A percentile compares a stretch with the other conserved stretches of the same genome.
phyloP scores from a whole-genome alignment of 148 eudicot genomes.

The Rhododendron kiyosumense region DNA sequence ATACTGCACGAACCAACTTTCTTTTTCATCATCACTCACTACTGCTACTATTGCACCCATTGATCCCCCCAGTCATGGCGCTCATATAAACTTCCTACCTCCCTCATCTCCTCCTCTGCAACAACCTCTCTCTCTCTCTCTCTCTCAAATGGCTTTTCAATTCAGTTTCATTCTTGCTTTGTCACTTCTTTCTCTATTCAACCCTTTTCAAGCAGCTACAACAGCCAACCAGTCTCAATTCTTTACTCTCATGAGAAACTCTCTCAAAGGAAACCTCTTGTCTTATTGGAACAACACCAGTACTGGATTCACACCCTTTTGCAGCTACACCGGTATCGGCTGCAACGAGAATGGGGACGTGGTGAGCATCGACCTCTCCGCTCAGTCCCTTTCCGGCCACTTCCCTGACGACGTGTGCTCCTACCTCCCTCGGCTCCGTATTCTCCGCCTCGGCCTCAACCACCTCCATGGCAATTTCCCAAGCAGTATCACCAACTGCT shows the following conservation, averaged over 20 bases:
- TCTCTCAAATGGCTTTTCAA: constrained; percentile 39
- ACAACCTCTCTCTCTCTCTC: constrained; percentile 8
- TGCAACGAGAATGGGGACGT: constrained; percentile 53
- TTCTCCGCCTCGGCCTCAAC: constrained; percentile 50
- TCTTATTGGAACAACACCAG: constrained; percentile 33
- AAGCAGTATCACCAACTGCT: constrained; percentile 51
- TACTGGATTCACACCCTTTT: constrained; percentile 24
- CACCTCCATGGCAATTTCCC: constrained; percentile 50
- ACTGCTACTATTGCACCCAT: constrained; percentile 18
- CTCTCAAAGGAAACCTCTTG: constrained; percentile 45
- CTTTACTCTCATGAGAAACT: constrained; percentile 51
- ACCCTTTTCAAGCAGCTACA: constrained; percentile 19
- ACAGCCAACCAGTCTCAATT: constrained; percentile 44
- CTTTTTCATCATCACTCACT: constrained; percentile 15
- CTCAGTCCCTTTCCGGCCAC: constrained; percentile 48
- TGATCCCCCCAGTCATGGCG: constrained; percentile 41
- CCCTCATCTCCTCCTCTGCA: constrained; percentile 28
- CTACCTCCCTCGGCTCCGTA: constrained; percentile 55
- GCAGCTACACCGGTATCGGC: constrained; percentile 51
- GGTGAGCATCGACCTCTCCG: constrained; percentile 37
- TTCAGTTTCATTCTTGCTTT: constrained; percentile 20
- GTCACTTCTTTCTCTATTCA: constrained; percentile 22
- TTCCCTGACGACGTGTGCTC: constrained; percentile 67
- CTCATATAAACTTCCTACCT: constrained; percentile 36
- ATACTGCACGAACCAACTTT: constrained; percentile 25